Conservation (phyloP, 768 basidiomycete genomes). For the Termitomyces sp. region DNA sequence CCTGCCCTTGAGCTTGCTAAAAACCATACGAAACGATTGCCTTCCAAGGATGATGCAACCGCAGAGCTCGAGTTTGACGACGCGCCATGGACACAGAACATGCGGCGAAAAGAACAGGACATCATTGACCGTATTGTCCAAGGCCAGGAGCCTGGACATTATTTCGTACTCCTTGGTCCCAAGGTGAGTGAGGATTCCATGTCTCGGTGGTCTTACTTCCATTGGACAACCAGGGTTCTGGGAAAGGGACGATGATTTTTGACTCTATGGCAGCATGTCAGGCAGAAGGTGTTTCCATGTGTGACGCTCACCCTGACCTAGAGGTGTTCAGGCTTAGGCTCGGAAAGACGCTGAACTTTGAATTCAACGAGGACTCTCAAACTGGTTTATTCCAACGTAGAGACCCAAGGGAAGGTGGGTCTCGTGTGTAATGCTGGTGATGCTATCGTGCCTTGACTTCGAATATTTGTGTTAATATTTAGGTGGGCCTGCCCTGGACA, state of each 20-base stretch:
- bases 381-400: slow-evolving; percentile 76
- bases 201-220: slow-evolving; percentile 4
- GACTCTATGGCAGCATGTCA: slow-evolving; percentile 73
- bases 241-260: slow-evolving; percentile 81
- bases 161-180: slow-evolving; percentile 73
- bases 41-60: slow-evolving; percentile 24
- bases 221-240: slow-evolving; percentile 53
- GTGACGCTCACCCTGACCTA: slow-evolving; percentile 82
- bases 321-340: slow-evolving; percentile 84
- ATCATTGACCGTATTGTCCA: slow-evolving; percentile 75
- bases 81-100: slow-evolving; percentile 52
- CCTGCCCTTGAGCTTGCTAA: slow-evolving; percentile 74
- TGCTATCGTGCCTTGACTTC: neutral
- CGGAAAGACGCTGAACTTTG: slow-evolving; percentile 83
- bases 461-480: no score
- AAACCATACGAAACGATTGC: slow-evolving; percentile 30
- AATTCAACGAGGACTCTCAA: slow-evolving; percentile 82
- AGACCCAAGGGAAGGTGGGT: slow-evolving; percentile 74
- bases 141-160: slow-evolving; percentile 68
- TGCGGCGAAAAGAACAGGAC: slow-evolving; percentile 73
- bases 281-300: slow-evolving; percentile 70
- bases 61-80: slow-evolving; percentile 30
- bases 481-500: slow-evolving; percentile 77
- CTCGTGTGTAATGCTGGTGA: neutral
- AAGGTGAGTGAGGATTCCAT: slow-evolving; percentile 45